Evolutionary conservation across 495 filamentous ascomycete species (phyloP).

Genomic region (Glonium stellatum): DNA sequence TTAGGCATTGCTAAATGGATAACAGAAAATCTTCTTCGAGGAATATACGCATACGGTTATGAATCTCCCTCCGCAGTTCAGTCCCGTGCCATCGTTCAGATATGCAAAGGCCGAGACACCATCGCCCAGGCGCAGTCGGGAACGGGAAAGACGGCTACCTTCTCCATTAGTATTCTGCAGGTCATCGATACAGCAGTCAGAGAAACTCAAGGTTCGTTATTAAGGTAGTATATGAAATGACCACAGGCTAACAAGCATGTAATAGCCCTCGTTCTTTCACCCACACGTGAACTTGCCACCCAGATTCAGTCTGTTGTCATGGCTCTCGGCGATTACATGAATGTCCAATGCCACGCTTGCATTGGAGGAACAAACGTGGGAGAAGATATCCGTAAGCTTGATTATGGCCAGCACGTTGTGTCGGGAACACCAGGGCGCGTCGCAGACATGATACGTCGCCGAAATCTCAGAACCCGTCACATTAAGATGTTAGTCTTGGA

Average conservation of each 20-base stretch:
- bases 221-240: conserved; percentile 2
- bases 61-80: conserved; percentile 96
- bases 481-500: conserved; percentile 99
- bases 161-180: conserved; percentile 95
- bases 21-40: conserved; percentile 75
- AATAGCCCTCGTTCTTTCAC: conserved; percentile 84
- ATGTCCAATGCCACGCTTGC: conserved; percentile 96
- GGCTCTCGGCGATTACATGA: conserved; percentile 98
- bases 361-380: conserved; percentile 97
- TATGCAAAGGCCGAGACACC: conserved; percentile 96
- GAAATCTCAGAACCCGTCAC: conserved; percentile 81
- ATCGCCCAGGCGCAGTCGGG: conserved; percentile 99
- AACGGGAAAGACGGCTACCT: conserved; percentile 98
- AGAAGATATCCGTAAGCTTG: conserved; percentile 93
- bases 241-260: conserved; percentile 16
- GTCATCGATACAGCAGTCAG: conserved; percentile 59
- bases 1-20: not conserved
- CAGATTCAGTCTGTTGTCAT: conserved; percentile 98
- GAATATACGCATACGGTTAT: conserved; percentile 98
- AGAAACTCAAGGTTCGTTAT: conserved; percentile 64
- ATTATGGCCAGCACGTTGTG: conserved; percentile 95
- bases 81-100: conserved; percentile 94
- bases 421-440: conserved; percentile 94
- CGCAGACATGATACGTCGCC: conserved; percentile 97
- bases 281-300: conserved; percentile 93